Percentiles rank a stretch among this genome's conserved stretches.
Conservation (phyloP, 306 rosid genomes). For the Luffa aegyptiaca region DNA sequence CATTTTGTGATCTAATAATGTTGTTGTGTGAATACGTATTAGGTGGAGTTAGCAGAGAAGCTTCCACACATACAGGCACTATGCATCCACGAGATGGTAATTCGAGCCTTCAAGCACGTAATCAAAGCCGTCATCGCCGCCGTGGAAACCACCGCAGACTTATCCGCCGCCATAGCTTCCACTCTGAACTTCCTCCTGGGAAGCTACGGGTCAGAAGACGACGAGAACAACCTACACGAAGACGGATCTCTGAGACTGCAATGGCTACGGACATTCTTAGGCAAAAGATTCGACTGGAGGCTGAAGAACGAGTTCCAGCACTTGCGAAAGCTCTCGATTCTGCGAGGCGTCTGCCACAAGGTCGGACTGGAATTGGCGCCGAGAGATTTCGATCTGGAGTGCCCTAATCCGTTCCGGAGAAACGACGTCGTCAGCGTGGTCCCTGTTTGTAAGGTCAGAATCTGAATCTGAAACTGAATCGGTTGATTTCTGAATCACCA, state of each 20-base stretch:
- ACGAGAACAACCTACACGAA: slow-evolving; percentile 26
- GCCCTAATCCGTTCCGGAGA: slow-evolving; percentile 58
- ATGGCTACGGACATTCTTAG: slow-evolving; percentile 51
- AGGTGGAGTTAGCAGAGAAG: slow-evolving; percentile 83
- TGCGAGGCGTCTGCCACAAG: slow-evolving; percentile 88
- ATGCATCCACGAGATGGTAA: slow-evolving; percentile 93
- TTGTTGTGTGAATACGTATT: slow-evolving; percentile 2
- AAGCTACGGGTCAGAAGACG: slow-evolving; percentile 30
- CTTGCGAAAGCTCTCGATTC: slow-evolving; percentile 68
- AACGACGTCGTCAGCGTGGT: slow-evolving; percentile 67
- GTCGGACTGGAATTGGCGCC: slow-evolving; percentile 82
- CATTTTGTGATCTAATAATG: not conserved
- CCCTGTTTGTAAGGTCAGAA: slow-evolving; percentile 82
- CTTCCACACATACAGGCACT: slow-evolving; percentile 97
- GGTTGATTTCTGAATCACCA: not conserved
- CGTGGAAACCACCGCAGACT: slow-evolving; percentile 36
- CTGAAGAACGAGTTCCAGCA: slow-evolving; percentile 63
- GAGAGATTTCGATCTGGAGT: slow-evolving; percentile 77
- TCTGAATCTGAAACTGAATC: not conserved
- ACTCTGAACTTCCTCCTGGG: slow-evolving; percentile 70
- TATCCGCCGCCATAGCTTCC: slow-evolving; percentile 55
- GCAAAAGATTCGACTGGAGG: slow-evolving; percentile 66
- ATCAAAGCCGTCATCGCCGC: slow-evolving; percentile 67
- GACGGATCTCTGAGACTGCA: slow-evolving; percentile 48
- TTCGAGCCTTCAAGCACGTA: slow-evolving; percentile 86